A percentile compares a stretch with the other conserved stretches of the same genome.
Evolutionary conservation across 1,139 yeast species (phyloP).

Genomic region (Eremothecium cymbalariae): DNA sequence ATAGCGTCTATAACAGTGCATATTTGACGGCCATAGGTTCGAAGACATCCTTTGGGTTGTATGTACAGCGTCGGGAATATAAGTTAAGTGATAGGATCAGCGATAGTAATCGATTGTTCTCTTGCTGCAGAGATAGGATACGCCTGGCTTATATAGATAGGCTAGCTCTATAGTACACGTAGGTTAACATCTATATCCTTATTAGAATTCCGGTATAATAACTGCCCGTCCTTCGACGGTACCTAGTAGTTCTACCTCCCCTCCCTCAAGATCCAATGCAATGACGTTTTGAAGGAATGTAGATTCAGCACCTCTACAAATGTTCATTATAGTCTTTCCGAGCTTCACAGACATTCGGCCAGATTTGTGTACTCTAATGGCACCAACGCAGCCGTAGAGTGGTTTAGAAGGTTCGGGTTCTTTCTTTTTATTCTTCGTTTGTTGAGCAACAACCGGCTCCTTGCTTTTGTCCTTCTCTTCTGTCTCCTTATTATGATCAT

Average conservation of each 20-base stretch:
- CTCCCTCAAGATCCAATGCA: constrained; percentile 43
- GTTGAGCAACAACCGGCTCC: constrained; percentile 6
- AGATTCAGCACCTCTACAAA: constrained; percentile 64
- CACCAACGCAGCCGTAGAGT: constrained; percentile 60
- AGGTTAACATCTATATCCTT: too few relatives aligned
- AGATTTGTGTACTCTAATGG: constrained; percentile 65
- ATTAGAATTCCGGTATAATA: constrained; percentile 36
- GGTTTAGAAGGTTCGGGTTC: constrained; percentile 14
- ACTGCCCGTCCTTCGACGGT: constrained; percentile 41
- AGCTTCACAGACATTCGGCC: constrained; percentile 70
- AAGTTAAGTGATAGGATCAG: too few relatives aligned
- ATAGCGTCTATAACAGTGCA: too few relatives aligned
- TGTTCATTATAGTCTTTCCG: constrained; percentile 63
- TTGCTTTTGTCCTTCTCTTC: constrained; percentile 8
- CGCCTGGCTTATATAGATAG: too few relatives aligned
- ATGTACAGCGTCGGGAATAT: too few relatives aligned
- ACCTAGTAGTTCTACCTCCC: constrained; percentile 52
- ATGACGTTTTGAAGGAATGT: constrained; percentile 72
- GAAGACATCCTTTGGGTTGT: too few relatives aligned
- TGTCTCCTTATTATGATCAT: constrained; percentile 6
- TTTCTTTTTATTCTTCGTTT: constrained; percentile 9
- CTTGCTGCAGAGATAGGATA: too few relatives aligned
- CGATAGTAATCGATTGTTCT: too few relatives aligned
- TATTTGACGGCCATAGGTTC: too few relatives aligned
- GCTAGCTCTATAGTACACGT: too few relatives aligned